Evolutionary conservation across 2,329 filamentous ascomycete genomes (phyloP).

Genomic region (Emmonsiellopsis sp.): DNA sequence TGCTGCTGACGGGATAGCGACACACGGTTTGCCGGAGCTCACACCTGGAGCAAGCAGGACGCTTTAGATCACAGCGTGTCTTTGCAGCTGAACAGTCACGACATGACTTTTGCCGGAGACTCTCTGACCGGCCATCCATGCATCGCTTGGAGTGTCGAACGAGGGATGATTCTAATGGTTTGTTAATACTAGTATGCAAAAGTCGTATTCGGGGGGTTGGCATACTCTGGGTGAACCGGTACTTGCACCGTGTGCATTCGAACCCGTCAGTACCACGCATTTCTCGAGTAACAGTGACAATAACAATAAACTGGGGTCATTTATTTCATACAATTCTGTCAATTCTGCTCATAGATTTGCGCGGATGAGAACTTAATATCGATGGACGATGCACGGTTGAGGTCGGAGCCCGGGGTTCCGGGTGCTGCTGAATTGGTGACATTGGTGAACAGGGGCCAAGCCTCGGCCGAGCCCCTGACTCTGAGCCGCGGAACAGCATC

Average conservation of each 20-base stretch:
- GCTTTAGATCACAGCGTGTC: constrained; percentile 5
- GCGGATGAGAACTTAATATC: too few relatives aligned
- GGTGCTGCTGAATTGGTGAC: too few relatives aligned
- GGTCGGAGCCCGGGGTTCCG: too few relatives aligned
- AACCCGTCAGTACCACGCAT: not conserved
- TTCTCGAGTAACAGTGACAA: not conserved
- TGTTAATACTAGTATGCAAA: not conserved
- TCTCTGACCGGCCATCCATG: not conserved
- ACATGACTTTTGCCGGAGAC: constrained; percentile 1
- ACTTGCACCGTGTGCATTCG: not conserved
- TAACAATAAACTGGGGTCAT: too few relatives aligned
- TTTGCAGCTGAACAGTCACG: not conserved
- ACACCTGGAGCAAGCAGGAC: constrained; percentile 1
- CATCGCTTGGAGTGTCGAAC: constrained; percentile 1
- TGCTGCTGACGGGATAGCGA: not conserved
- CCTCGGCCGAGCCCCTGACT: too few relatives aligned
- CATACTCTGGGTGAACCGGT: constrained; percentile 1
- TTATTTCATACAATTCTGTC: too few relatives aligned
- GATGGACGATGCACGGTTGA: too few relatives aligned
- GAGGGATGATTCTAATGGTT: constrained; percentile 1
- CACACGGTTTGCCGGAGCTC: not conserved
- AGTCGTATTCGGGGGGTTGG: not conserved
- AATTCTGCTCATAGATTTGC: too few relatives aligned
- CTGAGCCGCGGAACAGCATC: too few relatives aligned
- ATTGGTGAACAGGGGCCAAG: too few relatives aligned